Base-by-base conservation (phyloP, 164 flowering plant genomes). In the Umbellularia californica region DNA sequence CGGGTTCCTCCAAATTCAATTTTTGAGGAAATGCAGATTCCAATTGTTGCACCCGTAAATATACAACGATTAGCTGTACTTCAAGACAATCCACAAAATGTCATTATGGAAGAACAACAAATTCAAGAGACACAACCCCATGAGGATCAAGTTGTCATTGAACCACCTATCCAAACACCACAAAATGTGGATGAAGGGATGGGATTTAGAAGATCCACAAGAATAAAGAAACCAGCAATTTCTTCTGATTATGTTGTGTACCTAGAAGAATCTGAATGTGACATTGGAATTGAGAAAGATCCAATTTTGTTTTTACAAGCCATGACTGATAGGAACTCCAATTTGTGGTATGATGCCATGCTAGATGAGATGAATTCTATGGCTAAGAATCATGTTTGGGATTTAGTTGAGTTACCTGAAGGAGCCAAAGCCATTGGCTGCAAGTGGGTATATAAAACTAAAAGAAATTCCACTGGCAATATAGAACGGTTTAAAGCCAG, bases 401-500 rank as follows among this genome's bases (percentile, higher is more conserved):
- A 64, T 23, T 27, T 73, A 2, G 22, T 47, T 35, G 35, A 65
- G 3, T 50, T 70, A 0, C 28, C 30, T 50, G 3, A 5, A 50
- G 17, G 15, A 22, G 28, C 0, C 33, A 73, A 65, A 25, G n/a
- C 41, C 15, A 50, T 47, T 50, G 70, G 28, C 0, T 73, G 65
- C 50, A 73, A 73, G 28, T 65, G 63, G 24, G 63, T 65, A 24
- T 73, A 22, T 15, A 73, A 73, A 23, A 73, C 41, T 2, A 65
- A 65, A 73, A 24, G 13, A 7, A 35, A 35, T 20, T 72, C 41
- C 14, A 64, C 9, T n/a, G 24, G 22, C 4, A 73, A 22, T 15
- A 65, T 23, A 3, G 60, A 73, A 65, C 1, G 23, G 14, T 50
- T 25, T 47, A 50, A 65, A 19, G n/a, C 41, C 4, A 28, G 30